Evolutionary conservation across 1,139 yeast genomes (phyloP), one percentile per base, ranked within the genome.

Genomic region (Arxiozyma telluris): DNA sequence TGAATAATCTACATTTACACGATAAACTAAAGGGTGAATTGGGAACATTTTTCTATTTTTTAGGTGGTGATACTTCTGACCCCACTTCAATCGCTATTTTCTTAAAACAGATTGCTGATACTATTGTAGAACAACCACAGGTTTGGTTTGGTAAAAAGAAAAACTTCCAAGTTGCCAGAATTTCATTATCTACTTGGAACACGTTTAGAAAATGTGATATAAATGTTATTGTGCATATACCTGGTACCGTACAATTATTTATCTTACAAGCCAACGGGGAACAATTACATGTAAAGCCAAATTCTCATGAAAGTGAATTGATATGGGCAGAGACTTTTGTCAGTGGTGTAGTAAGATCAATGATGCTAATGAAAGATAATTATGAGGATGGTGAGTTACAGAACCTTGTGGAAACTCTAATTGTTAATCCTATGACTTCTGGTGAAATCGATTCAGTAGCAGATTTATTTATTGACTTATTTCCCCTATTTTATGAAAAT

Each of bases 301-400:
- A 58, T 7, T 60, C 62, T n/a, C 71, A 73, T 25, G 71, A 72
- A 18, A 54, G 57, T 41, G 79, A 77, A 4, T 62, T 67, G 47
- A 59, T 82, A 43, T 93, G 98, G 98, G 74, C 76, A 23, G 98
- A 93, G 67, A 85, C 96, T 0, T 89, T 84, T 69, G 82, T 87
- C 55, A 83, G 91, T 60, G 82, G 90, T 4, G 76, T 90, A 59
- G 80, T 88, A 30, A 78, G 99, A 62, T 75, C 91, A 15, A 69
- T 93, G 46, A 73, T 90, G 58, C 84, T 84, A 61, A 75, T 83
- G 56, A 93, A 87, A 64, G 86, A 80, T 77, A 66, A 81, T 71
- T 81, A 84, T 51, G 81, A 83, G 54, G 89, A 84, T 60, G 81
- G 78, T 20, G 90, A 84, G 75, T 86, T 66, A 72, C 87, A 62